These are phyloP conservation scores for Plectosphaerella cucumerina DNA, from an alignment of 2,329 filamentous ascomycete genomes.

Conservation along the genomic window DNA sequence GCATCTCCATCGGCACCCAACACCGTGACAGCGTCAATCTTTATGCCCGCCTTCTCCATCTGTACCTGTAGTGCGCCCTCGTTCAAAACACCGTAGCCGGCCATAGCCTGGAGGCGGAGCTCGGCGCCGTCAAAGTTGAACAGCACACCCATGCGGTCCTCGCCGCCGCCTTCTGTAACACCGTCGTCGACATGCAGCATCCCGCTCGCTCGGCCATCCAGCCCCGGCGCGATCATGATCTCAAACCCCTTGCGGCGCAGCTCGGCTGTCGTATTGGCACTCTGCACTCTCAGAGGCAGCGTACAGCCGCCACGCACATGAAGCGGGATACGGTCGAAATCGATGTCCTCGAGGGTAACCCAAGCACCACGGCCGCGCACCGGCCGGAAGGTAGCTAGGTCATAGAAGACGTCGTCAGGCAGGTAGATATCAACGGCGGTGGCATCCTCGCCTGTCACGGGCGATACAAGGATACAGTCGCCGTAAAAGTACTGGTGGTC, in stretches of 20 bases:
- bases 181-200: constrained; percentile 74
- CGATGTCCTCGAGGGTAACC: constrained; percentile 19
- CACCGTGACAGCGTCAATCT: neutral
- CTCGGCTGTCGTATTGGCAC: constrained; percentile 62
- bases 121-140: neutral
- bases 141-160: neutral
- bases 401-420: constrained; percentile 70
- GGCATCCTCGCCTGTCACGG: constrained; percentile 60
- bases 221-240: constrained; percentile 57
- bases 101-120: neutral
- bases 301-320: constrained; percentile 65
- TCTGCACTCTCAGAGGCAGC: constrained; percentile 59
- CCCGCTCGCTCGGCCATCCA: constrained; percentile 53
- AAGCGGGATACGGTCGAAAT: constrained; percentile 52
- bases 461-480: constrained; percentile 59
- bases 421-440: constrained; percentile 64
- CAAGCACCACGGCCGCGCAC: constrained; percentile 35
- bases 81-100: neutral
- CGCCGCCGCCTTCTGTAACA: constrained; percentile 27
- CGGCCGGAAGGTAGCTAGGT: constrained; percentile 68
- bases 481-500: constrained; percentile 73
- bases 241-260: constrained; percentile 63
- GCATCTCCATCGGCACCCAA: neutral
- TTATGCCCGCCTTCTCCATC: neutral
- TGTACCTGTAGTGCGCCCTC: neutral